These are phyloP conservation scores for Aspergillus ibericus DNA, from an alignment of 2,329 filamentous ascomycete genomes.

Conservation along the genomic window DNA sequence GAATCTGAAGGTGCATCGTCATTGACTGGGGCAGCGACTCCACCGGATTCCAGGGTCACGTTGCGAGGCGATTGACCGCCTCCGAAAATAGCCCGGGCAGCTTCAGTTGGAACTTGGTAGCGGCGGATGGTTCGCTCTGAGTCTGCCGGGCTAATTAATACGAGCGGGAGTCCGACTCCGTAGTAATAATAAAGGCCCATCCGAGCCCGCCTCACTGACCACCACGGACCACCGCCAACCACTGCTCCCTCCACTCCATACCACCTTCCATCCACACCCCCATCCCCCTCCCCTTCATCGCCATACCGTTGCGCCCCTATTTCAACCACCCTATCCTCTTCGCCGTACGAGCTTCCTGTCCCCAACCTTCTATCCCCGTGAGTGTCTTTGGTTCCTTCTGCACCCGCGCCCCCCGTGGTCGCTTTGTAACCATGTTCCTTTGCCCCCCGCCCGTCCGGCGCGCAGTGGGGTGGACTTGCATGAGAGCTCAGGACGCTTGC, in stretches of 20 bases:
- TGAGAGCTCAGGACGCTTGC: background rate
- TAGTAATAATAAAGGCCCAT: constrained; percentile 6
- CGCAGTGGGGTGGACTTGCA: constrained; percentile 1
- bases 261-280: background rate
- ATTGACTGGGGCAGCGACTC: too few relatives aligned
- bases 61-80: too few relatives aligned
- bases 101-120: too few relatives aligned
- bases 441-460: background rate
- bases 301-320: background rate
- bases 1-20: too few relatives aligned
- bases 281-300: background rate
- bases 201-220: background rate
- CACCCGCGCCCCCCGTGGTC: background rate
- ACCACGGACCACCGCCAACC: background rate
- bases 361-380: background rate
- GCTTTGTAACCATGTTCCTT: background rate
- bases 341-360: background rate
- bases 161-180: background rate
- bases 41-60: too few relatives aligned
- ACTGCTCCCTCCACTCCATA: background rate
- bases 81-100: too few relatives aligned
- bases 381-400: background rate
- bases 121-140: too few relatives aligned
- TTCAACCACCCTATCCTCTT: background rate
- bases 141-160: too few relatives aligned